Evolutionary conservation across 1,284 basidiomycete species (phyloP).

Genomic region (Stereum hirsutum): DNA sequence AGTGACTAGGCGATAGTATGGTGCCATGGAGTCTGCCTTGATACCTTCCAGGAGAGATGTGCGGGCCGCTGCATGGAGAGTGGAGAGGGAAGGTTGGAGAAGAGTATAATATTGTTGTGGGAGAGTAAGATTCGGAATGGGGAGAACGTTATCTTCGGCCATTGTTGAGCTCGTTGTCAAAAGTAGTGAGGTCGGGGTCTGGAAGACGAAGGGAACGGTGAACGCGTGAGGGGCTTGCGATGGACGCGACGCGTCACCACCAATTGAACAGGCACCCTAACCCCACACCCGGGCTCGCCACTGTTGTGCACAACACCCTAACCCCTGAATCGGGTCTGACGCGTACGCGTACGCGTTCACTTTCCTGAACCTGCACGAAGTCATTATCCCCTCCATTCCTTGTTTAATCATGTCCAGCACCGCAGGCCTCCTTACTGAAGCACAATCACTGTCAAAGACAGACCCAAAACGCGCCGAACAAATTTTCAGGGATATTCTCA

Average conservation of each 20-base stretch:
- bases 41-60: constrained; percentile 68
- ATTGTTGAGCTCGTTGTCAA: constrained; percentile 29
- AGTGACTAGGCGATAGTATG: constrained; percentile 61
- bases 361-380: too few species aligned
- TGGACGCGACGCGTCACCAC: constrained; percentile 1
- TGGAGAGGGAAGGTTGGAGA: constrained; percentile 46
- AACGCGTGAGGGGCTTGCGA: too few species aligned
- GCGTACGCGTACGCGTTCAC: neutral
- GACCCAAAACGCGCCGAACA: constrained; percentile 47
- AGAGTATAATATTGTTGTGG: constrained; percentile 75
- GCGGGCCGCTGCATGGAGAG: constrained; percentile 62
- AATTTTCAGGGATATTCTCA: constrained; percentile 64
- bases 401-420: constrained; percentile 24
- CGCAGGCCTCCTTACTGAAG: constrained; percentile 42
- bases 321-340: too few species aligned
- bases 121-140: constrained; percentile 78
- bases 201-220: too few species aligned
- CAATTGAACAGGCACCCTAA: neutral
- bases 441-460: constrained; percentile 28
- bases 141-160: constrained; percentile 79
- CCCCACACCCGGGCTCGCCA: neutral
- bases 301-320: too few species aligned
- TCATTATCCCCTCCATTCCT: neutral
- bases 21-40: constrained; percentile 85
- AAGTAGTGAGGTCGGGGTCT: constrained; percentile 15